Percentiles rank a stretch among this genome's conserved stretches.
phyloP scores from a whole-genome alignment of 345 rosid genomes.

The Euphorbia tirucalli region DNA sequence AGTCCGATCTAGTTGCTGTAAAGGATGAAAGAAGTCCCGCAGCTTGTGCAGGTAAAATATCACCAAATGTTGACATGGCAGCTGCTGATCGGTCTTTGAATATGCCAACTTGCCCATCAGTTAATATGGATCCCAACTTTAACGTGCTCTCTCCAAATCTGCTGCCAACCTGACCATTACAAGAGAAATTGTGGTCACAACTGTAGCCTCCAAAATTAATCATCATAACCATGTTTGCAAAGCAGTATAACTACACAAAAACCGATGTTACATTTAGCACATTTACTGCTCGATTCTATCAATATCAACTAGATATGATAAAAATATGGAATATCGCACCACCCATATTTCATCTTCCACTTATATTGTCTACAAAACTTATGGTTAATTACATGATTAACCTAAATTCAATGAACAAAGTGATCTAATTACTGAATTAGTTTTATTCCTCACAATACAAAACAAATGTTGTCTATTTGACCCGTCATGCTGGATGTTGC shows the following conservation, averaged over 20 bases:
- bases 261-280: not conserved
- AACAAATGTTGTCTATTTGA: not conserved
- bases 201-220: constrained; percentile 5
- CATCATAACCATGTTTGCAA: not conserved
- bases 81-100: constrained; percentile 96
- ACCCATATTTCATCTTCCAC: not conserved
- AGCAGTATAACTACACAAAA: not conserved
- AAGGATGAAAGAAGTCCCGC: constrained; percentile 97
- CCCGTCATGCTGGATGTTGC: not conserved
- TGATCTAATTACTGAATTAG: not conserved
- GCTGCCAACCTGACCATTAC: constrained; percentile 75
- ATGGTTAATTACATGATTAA: not conserved
- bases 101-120: constrained; percentile 96
- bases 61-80: constrained; percentile 95
- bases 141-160: constrained; percentile 94
- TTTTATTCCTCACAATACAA: not conserved
- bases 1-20: constrained; percentile 56
- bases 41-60: constrained; percentile 91
- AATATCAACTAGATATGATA: not conserved
- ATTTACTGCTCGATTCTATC: not conserved
- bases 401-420: not conserved
- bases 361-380: not conserved
- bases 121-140: constrained; percentile 86
- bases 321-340: not conserved
- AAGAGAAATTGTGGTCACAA: constrained; percentile 12